Evolutionary conservation across 192 early-diverging fungal species (phyloP), one percentile per base, ranked within the genome.

Genomic region (Podochytrium sp.): DNA sequence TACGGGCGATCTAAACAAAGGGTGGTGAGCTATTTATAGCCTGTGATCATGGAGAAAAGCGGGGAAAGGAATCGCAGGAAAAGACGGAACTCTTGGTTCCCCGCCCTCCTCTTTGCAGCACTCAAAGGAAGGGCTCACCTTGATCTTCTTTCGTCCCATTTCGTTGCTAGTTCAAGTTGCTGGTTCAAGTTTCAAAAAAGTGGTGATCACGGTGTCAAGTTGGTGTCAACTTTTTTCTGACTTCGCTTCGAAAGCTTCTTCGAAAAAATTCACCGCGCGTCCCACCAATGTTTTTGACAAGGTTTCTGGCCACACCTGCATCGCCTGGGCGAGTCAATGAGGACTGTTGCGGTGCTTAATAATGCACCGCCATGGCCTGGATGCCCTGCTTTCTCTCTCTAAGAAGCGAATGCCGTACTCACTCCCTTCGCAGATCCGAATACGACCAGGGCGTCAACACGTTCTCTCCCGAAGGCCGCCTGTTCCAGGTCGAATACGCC

Each of bases 401-500:
- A n/a, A n/a, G n/a, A n/a, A n/a, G n/a, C n/a, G n/a, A n/a, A n/a
- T 47, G 43, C 43, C n/a, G 10, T 14, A 55, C 52, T 55, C 29
- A 23, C 52, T 55, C 52, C 7, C 20, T 23, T 5, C 10, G 25
- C 55, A 68, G 75, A 50, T 76, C 75, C 65, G 96, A 99, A 87
- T 99, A 99, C 84, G 97, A 99, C 84, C 92, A 96, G 66, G 98
- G 98, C 52, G 98, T 99, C 75, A 98, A 98, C 83, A 99, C 98
- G 52, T 99, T 99, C 83, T 96, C 94, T 30, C 98, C 98, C 55
- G 98, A 99, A 83, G 98, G 98, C 65, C 94, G 98, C 78, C 86
- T 98, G 59, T 99, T 98, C 89, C 98, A 99, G 83, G 98, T 99
- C 63, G 98, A 99, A 86, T 99, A 99, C 80, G 98, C 96, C 55